Base-by-base conservation (phyloP, 345 rosid genomes). In the Sisymbrium altissimum region DNA sequence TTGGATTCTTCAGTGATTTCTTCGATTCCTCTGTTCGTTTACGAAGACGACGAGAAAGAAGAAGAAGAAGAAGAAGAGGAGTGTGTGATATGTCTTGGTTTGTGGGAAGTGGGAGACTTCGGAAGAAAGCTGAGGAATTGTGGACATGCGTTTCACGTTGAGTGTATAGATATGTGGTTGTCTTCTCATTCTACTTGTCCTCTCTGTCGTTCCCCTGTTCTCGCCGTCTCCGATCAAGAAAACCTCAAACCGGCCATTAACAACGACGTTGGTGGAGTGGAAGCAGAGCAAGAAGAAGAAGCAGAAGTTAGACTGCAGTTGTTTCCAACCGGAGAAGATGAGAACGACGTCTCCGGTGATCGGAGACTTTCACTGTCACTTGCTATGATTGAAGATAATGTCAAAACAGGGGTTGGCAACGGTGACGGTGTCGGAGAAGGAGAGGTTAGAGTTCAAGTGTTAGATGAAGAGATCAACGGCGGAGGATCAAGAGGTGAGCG, bases 101-200 rank as follows among this genome's bases (percentile, higher is more conserved):
- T 63, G 14, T 90, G 88, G 55, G 92, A 86, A 79, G 93, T 78
- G 0, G 75, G 81, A 35, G 98, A 90, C 5, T 70, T 75, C 6
- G 90, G 97, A 11, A 80, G 92, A 76, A 80, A 76, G 21, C 40
- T 93, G 55, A 80, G 77, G 12, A 85, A 64, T 1, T 93, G 98
- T 33, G 88, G 88, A 15, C 98, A 93, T 67, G 74, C 75, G 33
- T 93, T 93, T 67, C 98, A 90, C 39, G 84, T 87, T 18, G 90
- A 87, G 64, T 93, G 97, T 60, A 85, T 93, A 40, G 97, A 90
- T 27, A 90, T 81, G 87, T 93, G 98, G 98, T 65, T 93, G 63
- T 75, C 78, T 19, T 88, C 90, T 64, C 90, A 89, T 64, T 65
- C 86, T 1, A 88, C 75, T 41, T 92, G 98, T 54, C 98, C 98